Evolutionary conservation across 441 rosid species (phyloP).

Genomic region (Syzygium syzygioides): DNA sequence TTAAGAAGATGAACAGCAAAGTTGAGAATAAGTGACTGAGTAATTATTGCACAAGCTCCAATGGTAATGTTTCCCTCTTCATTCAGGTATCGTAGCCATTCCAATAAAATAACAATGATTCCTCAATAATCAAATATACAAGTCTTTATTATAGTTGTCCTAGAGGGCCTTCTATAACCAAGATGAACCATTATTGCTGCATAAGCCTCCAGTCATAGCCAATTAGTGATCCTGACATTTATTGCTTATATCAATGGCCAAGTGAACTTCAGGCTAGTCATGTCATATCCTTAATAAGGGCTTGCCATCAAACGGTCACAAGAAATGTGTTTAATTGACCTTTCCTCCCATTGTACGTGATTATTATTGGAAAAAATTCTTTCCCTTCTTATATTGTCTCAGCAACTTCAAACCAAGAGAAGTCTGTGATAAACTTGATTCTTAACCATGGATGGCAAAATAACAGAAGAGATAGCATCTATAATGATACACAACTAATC

Average conservation of each 20-base stretch:
- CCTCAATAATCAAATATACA: background rate
- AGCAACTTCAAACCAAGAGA: background rate
- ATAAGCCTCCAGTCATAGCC: background rate
- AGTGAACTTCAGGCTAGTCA: background rate
- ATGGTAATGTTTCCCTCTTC: background rate
- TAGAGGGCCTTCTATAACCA: background rate
- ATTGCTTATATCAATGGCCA: background rate
- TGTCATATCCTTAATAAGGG: background rate
- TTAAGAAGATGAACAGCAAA: background rate
- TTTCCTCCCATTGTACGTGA: background rate
- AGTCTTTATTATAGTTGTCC: background rate
- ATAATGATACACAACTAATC: background rate
- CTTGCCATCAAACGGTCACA: background rate
- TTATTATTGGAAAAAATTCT: background rate
- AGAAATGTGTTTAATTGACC: background rate
- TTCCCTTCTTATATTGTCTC: background rate
- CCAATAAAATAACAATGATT: background rate
- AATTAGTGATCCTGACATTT: background rate
- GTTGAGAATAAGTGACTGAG: background rate
- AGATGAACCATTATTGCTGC: background rate
- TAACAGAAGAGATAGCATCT: background rate
- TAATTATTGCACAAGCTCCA: background rate
- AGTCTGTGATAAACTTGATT: background rate
- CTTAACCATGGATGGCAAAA: background rate
- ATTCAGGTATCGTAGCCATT: background rate